phyloP scores from a whole-genome alignment of 805 yeast species.

The Peterozyma toletana region DNA sequence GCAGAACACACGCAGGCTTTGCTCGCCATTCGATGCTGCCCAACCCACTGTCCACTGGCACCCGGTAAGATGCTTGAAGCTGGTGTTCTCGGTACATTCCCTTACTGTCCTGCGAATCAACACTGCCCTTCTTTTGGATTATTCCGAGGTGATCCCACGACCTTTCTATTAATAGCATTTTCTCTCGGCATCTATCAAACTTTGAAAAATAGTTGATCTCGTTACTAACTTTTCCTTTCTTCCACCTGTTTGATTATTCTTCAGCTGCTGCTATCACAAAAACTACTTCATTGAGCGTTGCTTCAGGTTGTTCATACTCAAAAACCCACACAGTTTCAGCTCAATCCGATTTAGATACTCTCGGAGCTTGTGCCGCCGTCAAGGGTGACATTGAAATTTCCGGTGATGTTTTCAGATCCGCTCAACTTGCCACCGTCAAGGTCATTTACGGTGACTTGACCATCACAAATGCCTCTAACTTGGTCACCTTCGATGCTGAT shows the following conservation, averaged over 20 bases:
- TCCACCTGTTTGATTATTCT: not conserved
- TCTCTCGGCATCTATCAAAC: not conserved
- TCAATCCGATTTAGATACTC: conserved; percentile 69
- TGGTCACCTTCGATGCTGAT: conserved; percentile 71
- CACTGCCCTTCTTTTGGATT: no score
- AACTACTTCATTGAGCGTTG: conserved; percentile 37
- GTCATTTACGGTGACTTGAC: conserved; percentile 71
- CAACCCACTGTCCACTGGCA: no score
- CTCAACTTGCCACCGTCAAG: conserved; percentile 68
- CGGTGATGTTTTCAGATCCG: conserved; percentile 51
- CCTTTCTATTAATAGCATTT: not conserved
- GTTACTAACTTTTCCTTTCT: conserved; percentile 1
- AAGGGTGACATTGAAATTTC: conserved; percentile 71
- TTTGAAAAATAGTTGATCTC: not conserved
- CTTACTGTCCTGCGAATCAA: no score
- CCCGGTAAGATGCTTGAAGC: not conserved
- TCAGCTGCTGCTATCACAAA: conserved; percentile 47
- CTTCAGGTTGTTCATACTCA: conserved; percentile 60
- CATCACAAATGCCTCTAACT: conserved; percentile 56
- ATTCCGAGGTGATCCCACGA: conserved; percentile 4
- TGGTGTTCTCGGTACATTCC: not conserved
- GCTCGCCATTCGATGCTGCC: no score
- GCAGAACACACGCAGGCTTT: no score
- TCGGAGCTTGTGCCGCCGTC: conserved; percentile 70
- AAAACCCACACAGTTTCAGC: conserved; percentile 65